phyloP scores from a whole-genome alignment of 2,329 filamentous ascomycete genomes.

The Calonectria henricotiae region DNA sequence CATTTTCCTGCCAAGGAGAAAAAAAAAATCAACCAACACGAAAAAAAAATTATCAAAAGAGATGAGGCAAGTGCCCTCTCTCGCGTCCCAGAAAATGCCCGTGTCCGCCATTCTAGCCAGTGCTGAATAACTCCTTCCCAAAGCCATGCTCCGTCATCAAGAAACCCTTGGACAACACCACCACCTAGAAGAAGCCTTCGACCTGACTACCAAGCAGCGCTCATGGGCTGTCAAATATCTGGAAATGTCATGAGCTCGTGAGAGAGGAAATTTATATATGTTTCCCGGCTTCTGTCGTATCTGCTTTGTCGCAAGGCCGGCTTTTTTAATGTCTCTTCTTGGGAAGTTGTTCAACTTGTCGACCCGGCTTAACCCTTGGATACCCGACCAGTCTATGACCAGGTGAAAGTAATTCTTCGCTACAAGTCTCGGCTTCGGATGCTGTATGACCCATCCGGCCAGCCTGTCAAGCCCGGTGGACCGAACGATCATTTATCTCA shows the following conservation, averaged over 20 bases:
- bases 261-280: conserved; percentile 57
- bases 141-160: conserved; percentile 47
- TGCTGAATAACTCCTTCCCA: conserved; percentile 47
- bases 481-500: conserved; percentile 38
- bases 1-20: conserved; percentile 48
- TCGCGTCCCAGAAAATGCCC: conserved; percentile 42
- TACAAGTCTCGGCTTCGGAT: conserved; percentile 9
- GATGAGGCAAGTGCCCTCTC: conserved; percentile 46
- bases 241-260: conserved; percentile 56
- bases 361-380: conserved; percentile 17
- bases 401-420: conserved; percentile 1
- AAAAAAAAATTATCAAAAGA: conserved; percentile 39
- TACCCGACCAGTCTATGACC: conserved; percentile 15
- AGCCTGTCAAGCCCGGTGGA: background rate
- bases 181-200: conserved; percentile 50
- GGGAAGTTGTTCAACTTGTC: conserved; percentile 17
- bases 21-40: conserved; percentile 43
- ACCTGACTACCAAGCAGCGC: conserved; percentile 42
- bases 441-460: conserved; percentile 7
- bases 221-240: conserved; percentile 47
- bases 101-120: conserved; percentile 52
- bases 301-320: conserved; percentile 41
- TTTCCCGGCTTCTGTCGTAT: conserved; percentile 47
- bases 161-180: conserved; percentile 40
- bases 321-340: conserved; percentile 38